phyloP scores from a whole-genome alignment of 139 green algal genomes.

The Auxenochlorella protothecoides region DNA sequence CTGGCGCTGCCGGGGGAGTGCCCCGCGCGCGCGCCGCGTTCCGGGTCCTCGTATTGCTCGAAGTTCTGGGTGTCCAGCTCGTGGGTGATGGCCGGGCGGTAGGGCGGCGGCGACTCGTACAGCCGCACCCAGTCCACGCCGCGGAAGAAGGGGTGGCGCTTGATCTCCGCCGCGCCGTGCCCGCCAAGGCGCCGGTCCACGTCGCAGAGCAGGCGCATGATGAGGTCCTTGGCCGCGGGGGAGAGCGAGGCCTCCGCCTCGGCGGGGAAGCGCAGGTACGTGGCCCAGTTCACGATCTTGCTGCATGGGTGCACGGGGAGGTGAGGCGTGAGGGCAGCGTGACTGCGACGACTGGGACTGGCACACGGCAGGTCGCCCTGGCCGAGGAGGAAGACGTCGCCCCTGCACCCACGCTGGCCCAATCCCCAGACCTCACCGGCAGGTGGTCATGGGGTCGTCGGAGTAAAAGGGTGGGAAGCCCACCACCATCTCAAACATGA shows the following conservation, averaged over 20 bases:
- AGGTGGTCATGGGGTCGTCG: conserved; percentile 88
- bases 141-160: conserved; percentile 85
- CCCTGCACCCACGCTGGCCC: too few relatives aligned
- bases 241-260: conserved; percentile 46
- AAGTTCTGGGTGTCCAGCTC: conserved; percentile 98
- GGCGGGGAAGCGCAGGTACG: conserved; percentile 78
- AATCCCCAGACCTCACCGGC: conserved; percentile 9
- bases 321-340: conserved; percentile 1
- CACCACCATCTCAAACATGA: conserved; percentile 97
- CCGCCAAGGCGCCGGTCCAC: conserved; percentile 86
- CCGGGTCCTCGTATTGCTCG: conserved; percentile 90
- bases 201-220: conserved; percentile 86
- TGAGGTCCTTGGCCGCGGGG: conserved; percentile 62
- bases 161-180: conserved; percentile 48
- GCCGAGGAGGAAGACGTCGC: too few relatives aligned
- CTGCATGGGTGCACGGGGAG: conserved; percentile 67
- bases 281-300: conserved; percentile 93
- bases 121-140: conserved; percentile 77
- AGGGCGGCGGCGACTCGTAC: conserved; percentile 53
- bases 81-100: conserved; percentile 64
- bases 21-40: not conserved
- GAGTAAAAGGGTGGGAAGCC: conserved; percentile 96
- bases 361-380: too few relatives aligned
- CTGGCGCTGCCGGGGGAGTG: conserved; percentile 2
- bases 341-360: too few relatives aligned